Percentiles rank a stretch among this genome's conserved stretches.
Evolutionary conservation across 371 early-diverging fungal genomes (phyloP).

Genomic region (Haplosporangium sp.): DNA sequence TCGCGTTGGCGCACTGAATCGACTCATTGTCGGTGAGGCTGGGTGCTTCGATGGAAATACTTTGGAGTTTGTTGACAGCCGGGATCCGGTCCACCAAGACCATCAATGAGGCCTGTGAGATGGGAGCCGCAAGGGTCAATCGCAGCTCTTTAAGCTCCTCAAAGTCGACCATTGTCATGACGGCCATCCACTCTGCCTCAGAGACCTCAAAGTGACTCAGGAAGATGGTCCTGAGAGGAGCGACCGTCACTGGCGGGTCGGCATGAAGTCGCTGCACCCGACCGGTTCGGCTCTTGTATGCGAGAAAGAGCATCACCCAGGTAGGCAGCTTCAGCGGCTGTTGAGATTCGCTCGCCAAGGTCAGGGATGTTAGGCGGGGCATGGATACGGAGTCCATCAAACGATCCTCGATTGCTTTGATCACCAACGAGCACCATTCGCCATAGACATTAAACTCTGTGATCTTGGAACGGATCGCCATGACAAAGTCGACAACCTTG

Average conservation of each 20-base stretch:
- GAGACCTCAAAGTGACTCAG: slow-evolving; percentile 9
- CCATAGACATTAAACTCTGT: slow-evolving; percentile 15
- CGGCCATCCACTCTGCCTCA: slow-evolving; percentile 10
- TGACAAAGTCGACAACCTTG: slow-evolving; percentile 15
- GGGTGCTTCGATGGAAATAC: too few species aligned
- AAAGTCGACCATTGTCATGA: slow-evolving; percentile 17
- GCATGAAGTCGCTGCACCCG: not conserved
- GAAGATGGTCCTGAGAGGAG: slow-evolving; percentile 7
- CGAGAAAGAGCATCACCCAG: not conserved
- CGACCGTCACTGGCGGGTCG: not conserved
- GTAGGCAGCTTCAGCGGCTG: not conserved
- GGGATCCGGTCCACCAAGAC: too few species aligned
- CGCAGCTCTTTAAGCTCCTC: not conserved
- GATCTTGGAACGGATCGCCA: slow-evolving; percentile 20
- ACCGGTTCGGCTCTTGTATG: not conserved
- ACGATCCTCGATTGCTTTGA: slow-evolving; percentile 6
- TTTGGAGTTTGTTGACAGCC: too few species aligned
- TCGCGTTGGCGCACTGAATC: too few species aligned
- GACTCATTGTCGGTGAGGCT: too few species aligned
- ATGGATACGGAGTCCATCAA: slow-evolving; percentile 3
- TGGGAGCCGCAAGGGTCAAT: too few species aligned
- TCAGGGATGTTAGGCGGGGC: slow-evolving; percentile 5
- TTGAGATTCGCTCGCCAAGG: slow-evolving; percentile 1
- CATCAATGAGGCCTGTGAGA: too few species aligned
- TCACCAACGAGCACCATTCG: not conserved